phyloP scores from a whole-genome alignment of 148 eudicot species.

The Silene conica region DNA sequence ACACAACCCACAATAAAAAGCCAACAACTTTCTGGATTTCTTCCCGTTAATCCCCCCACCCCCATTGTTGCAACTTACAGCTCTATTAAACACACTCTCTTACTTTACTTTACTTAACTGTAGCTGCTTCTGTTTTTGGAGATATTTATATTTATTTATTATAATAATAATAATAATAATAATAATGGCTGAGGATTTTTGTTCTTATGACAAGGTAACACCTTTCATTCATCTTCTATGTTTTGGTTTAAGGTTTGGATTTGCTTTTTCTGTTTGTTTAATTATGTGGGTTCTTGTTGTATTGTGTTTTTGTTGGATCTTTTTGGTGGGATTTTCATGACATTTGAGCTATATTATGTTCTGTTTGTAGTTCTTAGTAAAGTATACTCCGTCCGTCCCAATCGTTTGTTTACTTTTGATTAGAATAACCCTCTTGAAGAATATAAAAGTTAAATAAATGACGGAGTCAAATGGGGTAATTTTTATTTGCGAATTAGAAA shows the following conservation, averaged over 20 bases:
- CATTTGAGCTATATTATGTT: too few species aligned
- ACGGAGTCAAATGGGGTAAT: too few species aligned
- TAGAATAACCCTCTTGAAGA: too few species aligned
- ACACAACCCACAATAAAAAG: conserved; percentile 12
- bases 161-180: too few species aligned
- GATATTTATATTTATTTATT: background rate
- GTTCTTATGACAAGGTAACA: conserved; percentile 48
- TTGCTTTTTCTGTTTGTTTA: background rate
- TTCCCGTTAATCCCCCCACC: conserved; percentile 25
- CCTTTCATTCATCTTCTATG: background rate
- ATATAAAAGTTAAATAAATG: too few species aligned
- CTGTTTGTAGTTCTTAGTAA: too few species aligned
- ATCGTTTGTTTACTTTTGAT: too few species aligned
- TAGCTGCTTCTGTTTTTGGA: conserved; percentile 4
- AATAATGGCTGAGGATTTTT: conserved; percentile 49
- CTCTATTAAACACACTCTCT: background rate
- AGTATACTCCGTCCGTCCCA: too few species aligned
- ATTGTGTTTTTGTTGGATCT: conserved; percentile 8
- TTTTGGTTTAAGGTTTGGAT: conserved; percentile 3
- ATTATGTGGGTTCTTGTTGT: conserved; percentile 17
- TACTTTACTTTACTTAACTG: background rate
- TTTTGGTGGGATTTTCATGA: background rate
- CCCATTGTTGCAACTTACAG: background rate
- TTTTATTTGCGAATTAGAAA: too few species aligned
- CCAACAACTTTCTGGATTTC: conserved; percentile 12